phyloP scores from a whole-genome alignment of 352 stramenopile genomes.

The Phytophthora aleatoria region DNA sequence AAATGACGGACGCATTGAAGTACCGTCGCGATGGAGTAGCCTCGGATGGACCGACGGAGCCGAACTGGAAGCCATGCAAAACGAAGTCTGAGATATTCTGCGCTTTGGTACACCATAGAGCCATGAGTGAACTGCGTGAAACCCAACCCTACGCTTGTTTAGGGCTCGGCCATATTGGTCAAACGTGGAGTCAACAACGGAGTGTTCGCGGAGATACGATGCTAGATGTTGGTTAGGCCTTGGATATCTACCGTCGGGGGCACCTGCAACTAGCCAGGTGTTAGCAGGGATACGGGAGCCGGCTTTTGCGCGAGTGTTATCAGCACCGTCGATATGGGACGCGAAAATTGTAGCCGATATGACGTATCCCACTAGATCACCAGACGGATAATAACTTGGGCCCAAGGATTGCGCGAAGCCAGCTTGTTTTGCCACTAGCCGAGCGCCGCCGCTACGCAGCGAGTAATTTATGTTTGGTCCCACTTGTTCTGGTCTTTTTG shows the following conservation, averaged over 20 bases:
- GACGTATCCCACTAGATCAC: not conserved
- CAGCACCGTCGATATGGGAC: not conserved
- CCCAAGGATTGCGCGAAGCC: slow-evolving; percentile 9
- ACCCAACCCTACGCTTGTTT: not conserved
- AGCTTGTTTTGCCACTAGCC: slow-evolving; percentile 17
- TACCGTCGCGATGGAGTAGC: not conserved
- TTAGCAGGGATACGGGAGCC: not conserved
- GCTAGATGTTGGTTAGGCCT: not conserved
- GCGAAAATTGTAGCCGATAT: not conserved
- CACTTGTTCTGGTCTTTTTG: no score
- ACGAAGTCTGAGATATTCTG: slow-evolving; percentile 18
- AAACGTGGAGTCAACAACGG: not conserved
- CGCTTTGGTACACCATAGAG: slow-evolving; percentile 6
- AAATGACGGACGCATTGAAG: slow-evolving; percentile 2
- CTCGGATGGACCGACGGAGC: not conserved
- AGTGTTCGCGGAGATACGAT: not conserved
- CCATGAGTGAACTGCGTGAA: not conserved
- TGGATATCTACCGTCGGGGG: not conserved
- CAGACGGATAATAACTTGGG: slow-evolving; percentile 5
- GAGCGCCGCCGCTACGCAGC: no score
- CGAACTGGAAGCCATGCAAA: slow-evolving; percentile 17
- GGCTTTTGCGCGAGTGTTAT: not conserved
- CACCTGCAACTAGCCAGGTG: not conserved
- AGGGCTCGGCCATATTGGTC: not conserved
- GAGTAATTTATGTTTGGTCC: no score